phyloP scores from a whole-genome alignment of 495 filamentous ascomycete species.

The Lasiosphaeria hispida region DNA sequence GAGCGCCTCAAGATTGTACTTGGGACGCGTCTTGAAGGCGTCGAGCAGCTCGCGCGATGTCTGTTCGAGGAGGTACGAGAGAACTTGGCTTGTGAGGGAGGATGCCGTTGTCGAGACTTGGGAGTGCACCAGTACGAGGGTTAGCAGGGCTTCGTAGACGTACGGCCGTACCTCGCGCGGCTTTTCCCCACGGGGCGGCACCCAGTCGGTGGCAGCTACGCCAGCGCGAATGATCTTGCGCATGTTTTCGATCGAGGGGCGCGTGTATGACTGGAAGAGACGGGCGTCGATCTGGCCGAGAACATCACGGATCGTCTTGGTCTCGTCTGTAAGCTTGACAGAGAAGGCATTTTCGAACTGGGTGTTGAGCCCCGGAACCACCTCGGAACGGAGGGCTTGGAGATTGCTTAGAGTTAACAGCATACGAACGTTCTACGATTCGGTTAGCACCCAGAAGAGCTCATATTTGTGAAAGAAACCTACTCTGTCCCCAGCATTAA shows the following conservation, averaged over 20 bases:
- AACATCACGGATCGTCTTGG: constrained; percentile 83
- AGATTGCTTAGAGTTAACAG: constrained; percentile 91
- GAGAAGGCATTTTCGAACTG: constrained; percentile 89
- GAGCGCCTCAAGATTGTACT: constrained; percentile 72
- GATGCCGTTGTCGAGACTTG: constrained; percentile 82
- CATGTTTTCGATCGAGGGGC: constrained; percentile 63
- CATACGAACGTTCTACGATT: constrained; percentile 75
- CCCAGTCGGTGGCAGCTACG: constrained; percentile 69
- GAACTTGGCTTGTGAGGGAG: constrained; percentile 67
- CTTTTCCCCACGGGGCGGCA: constrained; percentile 53
- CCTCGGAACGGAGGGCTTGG: constrained; percentile 68
- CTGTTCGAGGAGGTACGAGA: constrained; percentile 78
- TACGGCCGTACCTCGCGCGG: constrained; percentile 80
- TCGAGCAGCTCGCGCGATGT: constrained; percentile 67
- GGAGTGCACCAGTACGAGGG: constrained; percentile 83
- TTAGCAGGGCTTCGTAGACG: constrained; percentile 79
- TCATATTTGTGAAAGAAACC: constrained; percentile 28
- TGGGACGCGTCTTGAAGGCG: constrained; percentile 62
- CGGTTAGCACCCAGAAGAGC: constrained; percentile 17
- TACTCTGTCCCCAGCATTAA: constrained; percentile 70
- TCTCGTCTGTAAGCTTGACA: constrained; percentile 86
- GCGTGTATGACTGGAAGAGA: constrained; percentile 87
- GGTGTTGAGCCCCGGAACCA: constrained; percentile 76
- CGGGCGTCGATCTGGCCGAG: constrained; percentile 83
- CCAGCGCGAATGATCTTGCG: constrained; percentile 65